phyloP scores from a whole-genome alignment of 2,329 filamentous ascomycete genomes.

The Orbilia javanica region DNA sequence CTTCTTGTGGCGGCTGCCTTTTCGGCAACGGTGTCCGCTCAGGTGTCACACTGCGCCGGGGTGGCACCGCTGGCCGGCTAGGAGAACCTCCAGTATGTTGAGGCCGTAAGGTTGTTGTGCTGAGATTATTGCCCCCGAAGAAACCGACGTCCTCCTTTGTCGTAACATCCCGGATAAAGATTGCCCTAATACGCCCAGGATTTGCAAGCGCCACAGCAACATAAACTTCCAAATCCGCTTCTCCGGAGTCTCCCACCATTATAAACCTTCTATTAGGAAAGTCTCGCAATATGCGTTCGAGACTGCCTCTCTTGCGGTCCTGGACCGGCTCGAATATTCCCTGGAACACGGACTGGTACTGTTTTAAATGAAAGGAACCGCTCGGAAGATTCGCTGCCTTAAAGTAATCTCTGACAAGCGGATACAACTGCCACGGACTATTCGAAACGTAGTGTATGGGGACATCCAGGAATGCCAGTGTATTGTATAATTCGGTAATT shows the following conservation, averaged over 20 bases:
- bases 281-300: constrained; percentile 86
- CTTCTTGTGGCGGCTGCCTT: constrained; percentile 34
- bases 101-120: constrained; percentile 19
- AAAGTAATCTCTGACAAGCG: constrained; percentile 84
- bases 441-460: constrained; percentile 98
- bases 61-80: constrained; percentile 23
- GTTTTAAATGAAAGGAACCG: constrained; percentile 94
- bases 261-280: constrained; percentile 92
- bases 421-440: constrained; percentile 97
- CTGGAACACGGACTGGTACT: constrained; percentile 96
- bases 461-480: constrained; percentile 82
- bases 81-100: constrained; percentile 34
- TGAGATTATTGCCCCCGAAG: constrained; percentile 73
- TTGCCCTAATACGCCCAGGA: constrained; percentile 82
- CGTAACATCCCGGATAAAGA: constrained; percentile 97
- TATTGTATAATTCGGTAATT: constrained; percentile 88
- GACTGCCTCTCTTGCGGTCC: constrained; percentile 88
- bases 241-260: constrained; percentile 92
- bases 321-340: constrained; percentile 98
- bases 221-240: constrained; percentile 96
- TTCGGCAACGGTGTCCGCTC: constrained; percentile 7
- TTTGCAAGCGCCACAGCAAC: constrained; percentile 90
- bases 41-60: constrained; percentile 59
- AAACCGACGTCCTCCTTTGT: constrained; percentile 78
- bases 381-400: constrained; percentile 81